Evolutionary conservation across 2,329 filamentous ascomycete species (phyloP).

Genomic region (Epichloe sp.): DNA sequence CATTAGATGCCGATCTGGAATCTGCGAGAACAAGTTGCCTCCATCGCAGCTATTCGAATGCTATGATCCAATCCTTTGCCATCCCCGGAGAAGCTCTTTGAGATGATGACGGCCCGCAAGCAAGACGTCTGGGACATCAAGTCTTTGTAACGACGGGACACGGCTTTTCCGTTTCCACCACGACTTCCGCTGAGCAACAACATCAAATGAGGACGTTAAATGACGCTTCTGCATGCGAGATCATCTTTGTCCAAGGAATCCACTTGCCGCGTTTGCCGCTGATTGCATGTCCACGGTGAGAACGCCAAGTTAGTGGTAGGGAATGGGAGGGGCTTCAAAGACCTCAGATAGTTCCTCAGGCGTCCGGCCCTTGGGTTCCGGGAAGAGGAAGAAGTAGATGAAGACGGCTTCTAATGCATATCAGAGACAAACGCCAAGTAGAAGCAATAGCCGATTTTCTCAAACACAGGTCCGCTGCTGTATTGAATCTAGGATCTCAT

Average conservation of each 20-base stretch:
- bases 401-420: slow-evolving; percentile 27
- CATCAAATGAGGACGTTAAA: slow-evolving; percentile 38
- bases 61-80: slow-evolving; percentile 31
- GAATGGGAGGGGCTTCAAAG: slow-evolving; percentile 8
- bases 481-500: slow-evolving; percentile 18
- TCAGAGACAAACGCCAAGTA: slow-evolving; percentile 33
- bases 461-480: slow-evolving; percentile 28
- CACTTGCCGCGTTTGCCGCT: slow-evolving; percentile 27
- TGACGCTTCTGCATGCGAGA: slow-evolving; percentile 37
- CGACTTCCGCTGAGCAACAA: slow-evolving; percentile 30
- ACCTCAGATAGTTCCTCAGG: slow-evolving; percentile 13
- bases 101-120: slow-evolving; percentile 29
- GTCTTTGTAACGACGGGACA: slow-evolving; percentile 21
- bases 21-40: neutral
- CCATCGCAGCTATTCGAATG: slow-evolving; percentile 19
- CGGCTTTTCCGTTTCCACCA: slow-evolving; percentile 18
- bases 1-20: neutral
- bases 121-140: slow-evolving; percentile 25
- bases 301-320: slow-evolving; percentile 30
- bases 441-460: slow-evolving; percentile 30
- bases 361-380: slow-evolving; percentile 33
- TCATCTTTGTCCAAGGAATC: slow-evolving; percentile 36
- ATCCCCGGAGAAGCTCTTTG: slow-evolving; percentile 24
- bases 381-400: slow-evolving; percentile 35
- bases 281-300: slow-evolving; percentile 16